Percentiles rank a stretch among this genome's conserved stretches.
phyloP scores from a whole-genome alignment of 495 filamentous ascomycete species.

The Tuber borchii region DNA sequence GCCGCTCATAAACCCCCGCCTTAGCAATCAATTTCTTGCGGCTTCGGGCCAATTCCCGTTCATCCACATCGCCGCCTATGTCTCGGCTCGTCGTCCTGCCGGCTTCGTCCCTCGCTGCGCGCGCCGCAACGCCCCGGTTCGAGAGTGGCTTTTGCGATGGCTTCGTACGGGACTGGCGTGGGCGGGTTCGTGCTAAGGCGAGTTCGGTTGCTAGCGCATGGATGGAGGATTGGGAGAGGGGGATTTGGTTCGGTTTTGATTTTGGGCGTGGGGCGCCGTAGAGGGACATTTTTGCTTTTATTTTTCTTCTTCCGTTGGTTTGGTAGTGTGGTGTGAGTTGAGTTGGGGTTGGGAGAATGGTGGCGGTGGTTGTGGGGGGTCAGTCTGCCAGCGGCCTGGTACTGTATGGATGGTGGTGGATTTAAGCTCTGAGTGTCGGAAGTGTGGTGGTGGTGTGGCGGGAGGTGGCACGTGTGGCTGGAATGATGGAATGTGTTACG shows the following conservation, averaged over 20 bases:
- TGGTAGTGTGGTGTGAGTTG: background rate
- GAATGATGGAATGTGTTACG: too few species aligned
- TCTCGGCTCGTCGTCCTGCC: constrained; percentile 13
- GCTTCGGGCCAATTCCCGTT: constrained; percentile 50
- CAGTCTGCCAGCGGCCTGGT: too few species aligned
- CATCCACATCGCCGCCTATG: constrained; percentile 13
- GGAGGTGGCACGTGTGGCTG: too few species aligned
- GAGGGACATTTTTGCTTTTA: constrained; percentile 47
- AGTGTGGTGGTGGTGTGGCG: too few species aligned
- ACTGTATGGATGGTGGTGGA: too few species aligned
- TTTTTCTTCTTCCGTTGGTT: background rate
- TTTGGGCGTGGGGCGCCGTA: constrained; percentile 70
- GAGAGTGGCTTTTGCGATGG: constrained; percentile 51
- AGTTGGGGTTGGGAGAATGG: background rate
- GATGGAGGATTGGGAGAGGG: constrained; percentile 57
- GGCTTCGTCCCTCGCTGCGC: constrained; percentile 28
- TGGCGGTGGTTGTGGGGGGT: too few species aligned
- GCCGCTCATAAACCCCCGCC: constrained; percentile 68
- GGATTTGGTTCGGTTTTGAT: constrained; percentile 53
- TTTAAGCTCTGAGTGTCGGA: too few species aligned
- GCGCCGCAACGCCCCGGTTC: constrained; percentile 30
- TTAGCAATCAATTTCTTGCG: constrained; percentile 81
- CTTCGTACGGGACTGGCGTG: constrained; percentile 53
- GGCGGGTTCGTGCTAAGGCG: constrained; percentile 59
- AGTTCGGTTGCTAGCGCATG: constrained; percentile 75